Evolutionary conservation across 257 asterid species (phyloP), one percentile per base, ranked within the genome.

Genomic region (Solanum chaucha): DNA sequence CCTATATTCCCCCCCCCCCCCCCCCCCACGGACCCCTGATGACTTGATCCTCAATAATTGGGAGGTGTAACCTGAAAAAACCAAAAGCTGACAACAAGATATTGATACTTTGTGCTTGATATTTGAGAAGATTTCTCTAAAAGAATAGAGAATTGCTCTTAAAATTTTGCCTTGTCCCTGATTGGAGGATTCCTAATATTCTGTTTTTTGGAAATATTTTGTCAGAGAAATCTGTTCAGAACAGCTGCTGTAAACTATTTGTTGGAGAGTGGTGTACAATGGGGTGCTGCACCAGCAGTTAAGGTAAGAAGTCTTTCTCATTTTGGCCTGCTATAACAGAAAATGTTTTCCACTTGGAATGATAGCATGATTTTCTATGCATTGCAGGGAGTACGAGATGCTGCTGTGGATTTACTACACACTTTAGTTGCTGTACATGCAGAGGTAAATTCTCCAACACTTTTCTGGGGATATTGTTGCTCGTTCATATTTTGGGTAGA

Each of bases 271-370:
- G 98, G 97, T 91, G 90, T 94, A 88, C 98, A 94, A 73, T 97
- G 99, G 99, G 99, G 99, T 82, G 96, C 93, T 85, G 96, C 98
- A 78, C 96, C 99, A 90, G 91, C 94, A 61, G 97, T 97, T 85
- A 94, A 95, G 90, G 99, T 94, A 87, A 90, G 95, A 78, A 86
- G 78, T 48, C 36, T 83, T 87, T 61, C 51, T 67, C 68, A 13
- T 65, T 24, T 72, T 70, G 5, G 75, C 28, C 46, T 86, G 77
- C 70, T 80, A 74, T 32, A 40, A 46, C 74, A 64, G 40, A 87
- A 30, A 70, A 82, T 28, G 32, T 86, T 90, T 84, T 58, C 59
- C 30, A 11, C 51, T 51, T 38, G 88, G 68, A 48, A 84, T 65
- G 11, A 82, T 87, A 73, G 40, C 58, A 78, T 86, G 70, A 78